phyloP scores from a whole-genome alignment of 257 asterid species.

The Craterostigma plantagineum region DNA sequence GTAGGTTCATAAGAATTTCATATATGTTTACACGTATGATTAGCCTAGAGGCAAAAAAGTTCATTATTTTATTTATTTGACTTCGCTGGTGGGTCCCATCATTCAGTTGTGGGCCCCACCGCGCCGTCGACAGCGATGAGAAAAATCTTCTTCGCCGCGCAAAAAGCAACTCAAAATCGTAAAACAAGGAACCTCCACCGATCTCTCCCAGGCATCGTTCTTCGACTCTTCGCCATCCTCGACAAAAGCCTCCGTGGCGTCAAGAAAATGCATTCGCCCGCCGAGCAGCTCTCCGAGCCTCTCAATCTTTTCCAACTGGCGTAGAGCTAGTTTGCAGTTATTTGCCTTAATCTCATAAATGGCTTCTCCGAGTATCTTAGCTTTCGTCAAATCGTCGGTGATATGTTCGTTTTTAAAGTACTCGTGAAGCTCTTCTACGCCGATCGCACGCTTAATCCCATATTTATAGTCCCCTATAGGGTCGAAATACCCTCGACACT shows the following conservation, averaged over 20 bases:
- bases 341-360: constrained; percentile 36
- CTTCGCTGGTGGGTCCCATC: no score
- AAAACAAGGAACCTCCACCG: constrained; percentile 35
- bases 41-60: no score
- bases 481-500: constrained; percentile 25
- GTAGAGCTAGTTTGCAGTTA: constrained; percentile 37
- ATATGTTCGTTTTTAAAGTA: constrained; percentile 20
- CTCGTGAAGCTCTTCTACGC: constrained; percentile 62
- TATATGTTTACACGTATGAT: no score
- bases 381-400: constrained; percentile 18
- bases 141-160: constrained; percentile 2
- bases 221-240: constrained; percentile 20
- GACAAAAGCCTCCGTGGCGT: constrained; percentile 52
- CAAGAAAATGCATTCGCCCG: constrained; percentile 62
- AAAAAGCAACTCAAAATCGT: constrained; percentile 32
- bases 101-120: no score
- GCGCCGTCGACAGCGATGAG: no score
- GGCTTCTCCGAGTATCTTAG: constrained; percentile 31
- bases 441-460: constrained; percentile 73
- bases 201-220: constrained; percentile 43
- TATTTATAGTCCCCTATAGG: constrained; percentile 35
- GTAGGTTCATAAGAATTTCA: no score
- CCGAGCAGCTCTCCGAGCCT: constrained; percentile 28
- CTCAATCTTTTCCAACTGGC: constrained; percentile 41
- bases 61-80: no score